These are phyloP conservation scores for Clonostachys rosea DNA, from an alignment of 2,329 filamentous ascomycete genomes.

Conservation along the genomic window DNA sequence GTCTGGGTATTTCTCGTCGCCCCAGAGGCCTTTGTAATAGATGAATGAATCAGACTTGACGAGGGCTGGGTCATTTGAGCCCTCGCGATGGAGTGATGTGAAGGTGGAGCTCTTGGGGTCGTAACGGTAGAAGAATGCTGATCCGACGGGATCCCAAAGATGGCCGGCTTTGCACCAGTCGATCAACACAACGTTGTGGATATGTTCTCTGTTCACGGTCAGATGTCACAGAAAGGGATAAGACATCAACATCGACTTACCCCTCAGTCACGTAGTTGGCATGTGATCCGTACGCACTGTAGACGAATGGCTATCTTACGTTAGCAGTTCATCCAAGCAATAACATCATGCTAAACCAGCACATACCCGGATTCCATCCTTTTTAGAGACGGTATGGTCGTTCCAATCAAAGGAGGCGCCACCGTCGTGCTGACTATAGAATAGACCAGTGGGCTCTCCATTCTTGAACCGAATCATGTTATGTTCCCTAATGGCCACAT, in stretches of 20 bases:
- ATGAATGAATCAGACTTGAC: constrained; percentile 14
- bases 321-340: too few relatives aligned
- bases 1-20: constrained; percentile 20
- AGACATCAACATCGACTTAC: constrained; percentile 8
- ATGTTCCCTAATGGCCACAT: constrained; percentile 16
- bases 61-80: not conserved
- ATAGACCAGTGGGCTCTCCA: constrained; percentile 15
- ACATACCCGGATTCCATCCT: constrained; percentile 16
- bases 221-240: not conserved
- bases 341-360: too few relatives aligned
- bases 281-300: constrained; percentile 25
- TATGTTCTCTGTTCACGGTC: constrained; percentile 15
- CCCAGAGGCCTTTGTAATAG: constrained; percentile 25
- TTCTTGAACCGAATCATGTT: constrained; percentile 21
- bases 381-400: constrained; percentile 12
- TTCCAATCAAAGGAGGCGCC: constrained; percentile 18
- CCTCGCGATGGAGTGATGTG: constrained; percentile 6
- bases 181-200: constrained; percentile 21
- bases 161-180: constrained; percentile 25
- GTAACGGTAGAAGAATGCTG: constrained; percentile 26
- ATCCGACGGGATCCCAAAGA: constrained; percentile 24
- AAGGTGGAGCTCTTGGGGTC: constrained; percentile 14
- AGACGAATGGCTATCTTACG: constrained; percentile 19
- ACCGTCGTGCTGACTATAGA: constrained; percentile 18
- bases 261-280: constrained; percentile 22